These are phyloP conservation scores for Pisolithus orientalis DNA, from an alignment of 768 basidiomycete genomes.

Conservation along the genomic window DNA sequence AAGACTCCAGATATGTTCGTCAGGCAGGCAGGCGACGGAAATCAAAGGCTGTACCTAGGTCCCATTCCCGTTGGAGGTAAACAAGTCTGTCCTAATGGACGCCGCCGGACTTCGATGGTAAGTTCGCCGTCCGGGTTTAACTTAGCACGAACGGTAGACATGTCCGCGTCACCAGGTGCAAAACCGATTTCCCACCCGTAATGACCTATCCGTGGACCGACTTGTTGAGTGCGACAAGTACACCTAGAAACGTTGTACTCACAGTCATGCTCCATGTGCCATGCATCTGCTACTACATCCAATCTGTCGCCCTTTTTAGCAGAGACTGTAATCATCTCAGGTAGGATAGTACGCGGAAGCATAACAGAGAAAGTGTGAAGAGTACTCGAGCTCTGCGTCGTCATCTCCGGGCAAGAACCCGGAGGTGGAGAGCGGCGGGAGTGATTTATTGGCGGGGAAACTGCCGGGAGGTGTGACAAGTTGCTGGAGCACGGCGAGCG, in stretches of 20 bases:
- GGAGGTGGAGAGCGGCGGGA: constrained; percentile 26
- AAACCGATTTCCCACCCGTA: constrained; percentile 59
- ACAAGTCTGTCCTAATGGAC: constrained; percentile 20
- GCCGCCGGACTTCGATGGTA: constrained; percentile 39
- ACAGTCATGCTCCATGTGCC: constrained; percentile 58
- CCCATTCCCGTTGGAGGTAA: constrained; percentile 21
- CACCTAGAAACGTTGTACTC: constrained; percentile 22
- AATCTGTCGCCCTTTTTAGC: constrained; percentile 55
- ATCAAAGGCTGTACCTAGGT: constrained; percentile 21
- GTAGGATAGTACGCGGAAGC: constrained; percentile 41
- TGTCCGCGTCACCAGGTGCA: constrained; percentile 47
- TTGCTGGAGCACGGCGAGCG: constrained; percentile 9
- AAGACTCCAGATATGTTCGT: not conserved
- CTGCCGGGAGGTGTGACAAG: constrained; percentile 12
- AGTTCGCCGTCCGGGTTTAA: constrained; percentile 42
- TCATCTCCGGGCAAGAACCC: constrained; percentile 37
- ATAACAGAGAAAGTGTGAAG: constrained; percentile 42
- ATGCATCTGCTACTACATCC: constrained; percentile 54
- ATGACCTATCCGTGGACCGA: constrained; percentile 35
- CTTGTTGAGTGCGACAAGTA: no score
- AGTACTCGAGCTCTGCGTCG: constrained; percentile 33
- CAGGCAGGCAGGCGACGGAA: not conserved
- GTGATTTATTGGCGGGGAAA: constrained; percentile 26
- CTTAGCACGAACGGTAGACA: constrained; percentile 45
- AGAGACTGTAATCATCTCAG: constrained; percentile 61